Percentiles rank a stretch among this genome's conserved stretches.
These are phyloP conservation scores for Panicum hallii DNA, from an alignment of 202 grass and related monocot species.

Conservation along the genomic window DNA sequence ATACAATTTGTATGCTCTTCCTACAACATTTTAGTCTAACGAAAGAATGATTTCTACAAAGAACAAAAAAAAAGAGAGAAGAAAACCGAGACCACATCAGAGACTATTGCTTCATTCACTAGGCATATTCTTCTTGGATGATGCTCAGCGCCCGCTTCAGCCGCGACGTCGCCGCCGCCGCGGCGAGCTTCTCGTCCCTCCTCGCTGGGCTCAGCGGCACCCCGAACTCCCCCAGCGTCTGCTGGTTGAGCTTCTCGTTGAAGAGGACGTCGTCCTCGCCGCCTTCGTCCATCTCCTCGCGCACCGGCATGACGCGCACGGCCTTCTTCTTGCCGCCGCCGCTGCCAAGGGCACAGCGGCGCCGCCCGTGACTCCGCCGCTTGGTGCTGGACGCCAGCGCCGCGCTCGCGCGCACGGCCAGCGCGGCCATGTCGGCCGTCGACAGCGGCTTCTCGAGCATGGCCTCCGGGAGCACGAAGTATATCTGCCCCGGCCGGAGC, in stretches of 20 bases:
- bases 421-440: constrained; percentile 53
- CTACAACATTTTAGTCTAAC: not conserved
- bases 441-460: constrained; percentile 50
- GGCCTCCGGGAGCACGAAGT: constrained; percentile 60
- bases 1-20: not conserved
- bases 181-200: not conserved
- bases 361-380: not conserved
- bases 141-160: constrained; percentile 46
- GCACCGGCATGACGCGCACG: constrained; percentile 40
- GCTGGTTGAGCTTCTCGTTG: constrained; percentile 39
- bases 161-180: not conserved
- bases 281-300: not conserved
- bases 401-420: constrained; percentile 59
- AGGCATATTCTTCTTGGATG: constrained; percentile 43
- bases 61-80: too few relatives aligned
- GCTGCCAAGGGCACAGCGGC: not conserved
- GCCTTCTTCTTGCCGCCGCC: not conserved
- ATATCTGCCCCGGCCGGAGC: constrained; percentile 58
- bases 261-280: not conserved
- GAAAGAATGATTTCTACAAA: not conserved
- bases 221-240: constrained; percentile 38
- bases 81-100: too few relatives aligned
- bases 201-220: not conserved
- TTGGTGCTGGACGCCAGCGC: constrained; percentile 33
- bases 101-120: not conserved